These are phyloP conservation scores for Gymnopilus dilepis DNA, from an alignment of 768 basidiomycete genomes.

Conservation along the genomic window DNA sequence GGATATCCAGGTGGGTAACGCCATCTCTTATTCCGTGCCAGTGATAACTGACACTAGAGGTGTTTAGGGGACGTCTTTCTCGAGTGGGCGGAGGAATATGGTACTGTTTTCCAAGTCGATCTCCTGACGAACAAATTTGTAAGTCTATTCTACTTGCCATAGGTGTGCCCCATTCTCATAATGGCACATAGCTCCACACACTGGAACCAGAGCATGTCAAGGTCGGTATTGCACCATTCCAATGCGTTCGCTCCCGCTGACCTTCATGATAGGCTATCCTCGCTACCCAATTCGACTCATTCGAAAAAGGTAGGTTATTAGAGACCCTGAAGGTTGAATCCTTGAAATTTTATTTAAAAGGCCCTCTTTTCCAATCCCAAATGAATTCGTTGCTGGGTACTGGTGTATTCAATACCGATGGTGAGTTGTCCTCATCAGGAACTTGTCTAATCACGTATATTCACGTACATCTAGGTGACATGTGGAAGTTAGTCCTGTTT, in stretches of 20 bases:
- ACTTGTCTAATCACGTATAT: slow-evolving; percentile 29
- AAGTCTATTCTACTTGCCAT: neutral
- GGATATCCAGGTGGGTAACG: slow-evolving; percentile 39
- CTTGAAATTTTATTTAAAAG: slow-evolving; percentile 8
- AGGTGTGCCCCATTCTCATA: neutral
- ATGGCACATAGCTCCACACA: slow-evolving; percentile 39
- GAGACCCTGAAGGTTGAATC: too few relatives aligned
- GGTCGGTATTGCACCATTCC: slow-evolving; percentile 19
- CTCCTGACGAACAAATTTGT: slow-evolving; percentile 38
- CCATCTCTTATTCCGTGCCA: neutral
- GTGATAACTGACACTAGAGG: neutral
- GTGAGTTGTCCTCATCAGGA: slow-evolving; percentile 33
- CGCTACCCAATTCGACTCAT: slow-evolving; percentile 52
- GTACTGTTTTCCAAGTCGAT: slow-evolving; percentile 35
- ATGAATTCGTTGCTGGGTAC: slow-evolving; percentile 50
- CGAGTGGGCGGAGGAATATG: slow-evolving; percentile 33
- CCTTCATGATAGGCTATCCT: slow-evolving; percentile 41
- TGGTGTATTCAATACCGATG: slow-evolving; percentile 67
- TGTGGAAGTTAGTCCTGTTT: slow-evolving; percentile 76
- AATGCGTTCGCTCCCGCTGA: neutral
- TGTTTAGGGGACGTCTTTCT: slow-evolving; percentile 14
- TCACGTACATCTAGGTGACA: slow-evolving; percentile 49
- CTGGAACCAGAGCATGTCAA: slow-evolving; percentile 53
- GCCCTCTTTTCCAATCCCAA: slow-evolving; percentile 31
- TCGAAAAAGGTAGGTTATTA: slow-evolving; percentile 43